Evolutionary conservation across 176 grass and related monocot genomes (phyloP).

Genomic region (Hordeum vulgare): DNA sequence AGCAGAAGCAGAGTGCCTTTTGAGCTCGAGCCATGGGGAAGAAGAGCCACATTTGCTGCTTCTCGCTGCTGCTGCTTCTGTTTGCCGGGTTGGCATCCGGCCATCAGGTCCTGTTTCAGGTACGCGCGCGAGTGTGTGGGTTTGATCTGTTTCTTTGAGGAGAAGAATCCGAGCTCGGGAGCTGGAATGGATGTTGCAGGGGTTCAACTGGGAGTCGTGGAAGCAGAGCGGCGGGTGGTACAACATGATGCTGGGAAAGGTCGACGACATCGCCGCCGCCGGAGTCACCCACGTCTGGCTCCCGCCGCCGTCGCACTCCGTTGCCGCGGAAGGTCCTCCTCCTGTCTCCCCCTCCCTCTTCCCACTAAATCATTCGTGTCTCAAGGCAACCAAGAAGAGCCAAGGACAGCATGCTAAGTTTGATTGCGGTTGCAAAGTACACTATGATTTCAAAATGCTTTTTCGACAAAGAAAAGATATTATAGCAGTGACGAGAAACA

Average conservation of each 20-base stretch:
- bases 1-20: background rate
- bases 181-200: constrained; percentile 23
- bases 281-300: constrained; percentile 75
- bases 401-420: background rate
- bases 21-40: background rate
- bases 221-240: constrained; percentile 42
- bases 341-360: background rate
- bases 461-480: too few relatives aligned
- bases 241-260: constrained; percentile 48
- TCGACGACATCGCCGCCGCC: constrained; percentile 44
- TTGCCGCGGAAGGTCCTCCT: constrained; percentile 42
- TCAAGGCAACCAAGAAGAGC: too few relatives aligned
- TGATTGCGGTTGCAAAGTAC: background rate
- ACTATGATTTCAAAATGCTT: too few relatives aligned
- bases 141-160: background rate
- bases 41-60: background rate
- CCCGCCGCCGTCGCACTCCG: constrained; percentile 64
- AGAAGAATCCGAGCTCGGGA: background rate
- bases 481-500: background rate
- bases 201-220: constrained; percentile 90
- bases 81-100: constrained; percentile 13
- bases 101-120: constrained; percentile 52
- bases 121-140: background rate
- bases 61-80: background rate
- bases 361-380: background rate